Base-by-base conservation (phyloP, 2,329 filamentous ascomycete species). In the Pyrenochaeta sp. region DNA sequence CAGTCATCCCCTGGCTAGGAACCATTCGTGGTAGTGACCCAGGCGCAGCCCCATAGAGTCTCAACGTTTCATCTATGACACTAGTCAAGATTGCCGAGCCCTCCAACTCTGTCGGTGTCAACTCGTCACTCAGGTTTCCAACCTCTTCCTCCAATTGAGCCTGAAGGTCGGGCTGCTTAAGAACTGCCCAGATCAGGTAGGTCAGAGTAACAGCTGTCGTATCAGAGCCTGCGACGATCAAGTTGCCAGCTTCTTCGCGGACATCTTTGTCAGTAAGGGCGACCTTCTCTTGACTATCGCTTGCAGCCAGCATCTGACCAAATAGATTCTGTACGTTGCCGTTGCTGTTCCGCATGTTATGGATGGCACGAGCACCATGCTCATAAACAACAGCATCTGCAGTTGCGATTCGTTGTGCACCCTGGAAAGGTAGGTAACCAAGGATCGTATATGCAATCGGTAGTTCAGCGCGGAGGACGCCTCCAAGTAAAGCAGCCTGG, bases 11-110 rank as follows among this genome's bases (percentile, higher is more conserved):
- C 18, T 63, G 62, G 11, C 53, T 40, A 3, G 72, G 72, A 3
- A 69, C 63, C 6, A 64, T 55, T 15, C 72, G 61, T 15, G 71
- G 71, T 6, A 73, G 51, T 27, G 58, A 62, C 13, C 60, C 61
- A 3, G 70, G 69, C 5, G 67, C 69, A 26, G 68, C 63, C 32
- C 65, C 61, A 38, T 71, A 70, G 8, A 74, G 43, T 1, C 73
- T 65, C 13, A 73, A 46, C 3, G 72, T 71, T 38, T 75, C 73
- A 18, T 71, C 55, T 22, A 75, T 68, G 3, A 71, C 65, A 4
- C 63, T 63, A 38, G 72, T 67, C 10, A 73, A 49, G 2, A 69
- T 9, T 2, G 69, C 64, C 2, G 66, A 51, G 3, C 35, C 37
- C 10, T 65, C 64, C 0, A 73, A 51, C 10, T 71, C 61, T 21